Percentiles rank a stretch among this genome's conserved stretches.
Evolutionary conservation across 345 rosid genomes (phyloP).

Genomic region (Nephelium lappaceum): DNA sequence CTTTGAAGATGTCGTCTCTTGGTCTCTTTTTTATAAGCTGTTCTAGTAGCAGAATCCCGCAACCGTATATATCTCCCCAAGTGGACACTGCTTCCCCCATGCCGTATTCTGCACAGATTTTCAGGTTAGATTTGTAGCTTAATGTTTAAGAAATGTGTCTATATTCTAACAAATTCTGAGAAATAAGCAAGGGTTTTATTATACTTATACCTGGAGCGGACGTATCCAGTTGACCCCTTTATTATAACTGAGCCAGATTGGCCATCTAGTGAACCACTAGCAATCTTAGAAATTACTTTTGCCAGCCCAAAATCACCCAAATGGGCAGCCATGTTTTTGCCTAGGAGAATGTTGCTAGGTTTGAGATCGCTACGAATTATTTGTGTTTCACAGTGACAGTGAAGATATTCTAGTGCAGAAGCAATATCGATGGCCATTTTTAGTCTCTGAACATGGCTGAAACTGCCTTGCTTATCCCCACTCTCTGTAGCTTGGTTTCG

Average conservation of each 20-base stretch:
- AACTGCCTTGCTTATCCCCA: neutral
- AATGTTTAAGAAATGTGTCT: too few relatives aligned
- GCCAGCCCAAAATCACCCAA: slow-evolving; percentile 19
- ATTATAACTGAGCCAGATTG: neutral
- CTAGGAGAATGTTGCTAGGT: slow-evolving; percentile 14
- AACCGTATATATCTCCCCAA: too few relatives aligned
- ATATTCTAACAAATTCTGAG: too few relatives aligned
- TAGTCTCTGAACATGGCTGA: neutral
- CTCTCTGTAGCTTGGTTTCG: neutral
- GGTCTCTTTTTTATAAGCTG: too few relatives aligned
- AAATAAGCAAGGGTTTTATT: too few relatives aligned
- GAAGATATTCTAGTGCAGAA: slow-evolving; percentile 19
- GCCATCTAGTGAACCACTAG: neutral
- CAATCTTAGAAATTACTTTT: neutral
- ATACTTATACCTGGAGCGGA: neutral
- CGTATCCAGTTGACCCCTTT: slow-evolving; percentile 6
- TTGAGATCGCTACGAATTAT: slow-evolving; percentile 13
- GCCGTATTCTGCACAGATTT: neutral
- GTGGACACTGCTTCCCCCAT: too few relatives aligned
- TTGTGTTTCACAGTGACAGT: neutral
- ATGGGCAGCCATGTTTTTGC: neutral
- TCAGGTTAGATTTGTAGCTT: neutral
- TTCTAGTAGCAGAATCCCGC: too few relatives aligned
- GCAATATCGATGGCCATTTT: slow-evolving; percentile 9
- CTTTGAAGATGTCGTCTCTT: too few relatives aligned